Evolutionary conservation across 352 stramenopile genomes (phyloP), one percentile per base, ranked within the genome.

Genomic region (Pythium plurisporium): DNA sequence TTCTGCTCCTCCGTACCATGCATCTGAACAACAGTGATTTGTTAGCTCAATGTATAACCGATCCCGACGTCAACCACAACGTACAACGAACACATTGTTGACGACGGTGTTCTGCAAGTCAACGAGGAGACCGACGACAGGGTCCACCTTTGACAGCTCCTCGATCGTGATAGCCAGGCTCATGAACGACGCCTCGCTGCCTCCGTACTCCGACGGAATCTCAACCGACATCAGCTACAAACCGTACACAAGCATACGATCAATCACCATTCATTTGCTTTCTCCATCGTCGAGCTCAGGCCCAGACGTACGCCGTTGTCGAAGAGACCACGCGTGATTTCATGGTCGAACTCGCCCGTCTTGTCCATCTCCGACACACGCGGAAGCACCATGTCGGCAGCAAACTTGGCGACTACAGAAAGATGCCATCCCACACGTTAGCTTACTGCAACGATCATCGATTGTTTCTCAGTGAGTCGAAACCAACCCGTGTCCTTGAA

Each of bases 141-240:
- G 94, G 65, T 99, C 96, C 15, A 99, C 86, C 58, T 96, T 91
- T 8, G 92, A 97, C 20, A 99, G 72, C 79, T 99, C 96, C 73
- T 99, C 95, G 31, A 99, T 97, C 11, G 93, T 96, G 38, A 99
- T 79, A 55, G 90, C 96, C 20, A 97, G 77, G 25, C 82, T 94
- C 69, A 97, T 98, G 69, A 99, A 99, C 15, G 82, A 96, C 23
- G 97, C 85, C 34, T 94, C 95, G 25, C 74, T 92, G 31, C 96
- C 96, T 40, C 87, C 89, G 60, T 91, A 97, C 26, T 97, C 78
- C 44, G 88, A 84, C 12, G 92, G 92, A 55, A 98, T 97, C 76
- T 99, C 94, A 62, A 99, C 90, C 17, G 94, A 96, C 78, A 99
- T 91, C 56, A 99, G 65, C 3, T 95, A 95, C 64, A 98, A n/a